These are phyloP conservation scores for Ophiognomonia clavigignenti-juglandacearum DNA, from an alignment of 2,329 filamentous ascomycete species.

Conservation along the genomic window DNA sequence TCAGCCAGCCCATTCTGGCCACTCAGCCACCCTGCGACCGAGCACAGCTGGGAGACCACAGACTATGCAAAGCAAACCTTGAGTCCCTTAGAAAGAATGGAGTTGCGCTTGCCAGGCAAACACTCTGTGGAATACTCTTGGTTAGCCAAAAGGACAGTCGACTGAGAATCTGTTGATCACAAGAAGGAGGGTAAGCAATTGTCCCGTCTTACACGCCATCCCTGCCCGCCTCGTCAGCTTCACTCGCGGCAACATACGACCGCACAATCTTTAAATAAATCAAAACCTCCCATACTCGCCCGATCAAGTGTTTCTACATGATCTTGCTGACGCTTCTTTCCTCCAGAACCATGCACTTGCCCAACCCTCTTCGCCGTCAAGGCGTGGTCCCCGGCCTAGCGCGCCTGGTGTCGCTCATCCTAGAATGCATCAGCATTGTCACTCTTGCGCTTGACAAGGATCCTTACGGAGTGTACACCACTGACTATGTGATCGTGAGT, in stretches of 20 bases:
- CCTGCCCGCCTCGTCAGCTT: neutral
- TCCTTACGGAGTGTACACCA: neutral
- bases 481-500: conserved; percentile 14
- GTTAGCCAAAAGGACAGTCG: no score
- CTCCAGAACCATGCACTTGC: conserved; percentile 4
- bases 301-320: neutral
- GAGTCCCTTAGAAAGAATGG: no score
- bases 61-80: no score
- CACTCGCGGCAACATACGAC: neutral
- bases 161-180: no score
- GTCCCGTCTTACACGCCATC: conserved; percentile 1
- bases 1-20: no score
- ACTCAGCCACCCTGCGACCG: no score
- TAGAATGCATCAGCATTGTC: conserved; percentile 9
- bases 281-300: neutral
- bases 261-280: neutral
- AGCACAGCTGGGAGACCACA: neutral
- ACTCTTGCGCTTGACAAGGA: neutral
- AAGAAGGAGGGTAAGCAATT: conserved; percentile 3
- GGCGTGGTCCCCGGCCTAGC: conserved; percentile 4
- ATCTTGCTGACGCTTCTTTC: neutral
- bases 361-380: conserved; percentile 2
- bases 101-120: no score
- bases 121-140: no score
- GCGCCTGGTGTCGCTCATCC: conserved; percentile 2